These are phyloP conservation scores for Paracoccidioides brasiliensis DNA, from an alignment of 2,329 filamentous ascomycete genomes.

Conservation along the genomic window DNA sequence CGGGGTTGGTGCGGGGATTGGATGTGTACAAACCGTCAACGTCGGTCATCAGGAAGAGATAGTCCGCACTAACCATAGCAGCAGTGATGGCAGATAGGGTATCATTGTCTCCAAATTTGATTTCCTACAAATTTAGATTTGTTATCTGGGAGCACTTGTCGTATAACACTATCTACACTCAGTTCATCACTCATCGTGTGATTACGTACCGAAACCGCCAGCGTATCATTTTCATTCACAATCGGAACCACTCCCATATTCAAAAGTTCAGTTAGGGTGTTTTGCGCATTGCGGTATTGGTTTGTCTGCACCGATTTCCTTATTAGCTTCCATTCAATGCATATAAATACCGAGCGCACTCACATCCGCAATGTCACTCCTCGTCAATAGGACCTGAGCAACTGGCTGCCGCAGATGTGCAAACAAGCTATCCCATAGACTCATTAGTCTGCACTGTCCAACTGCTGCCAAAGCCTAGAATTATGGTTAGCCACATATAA, in stretches of 20 bases:
- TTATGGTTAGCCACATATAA: constrained; percentile 5
- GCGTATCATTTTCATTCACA: constrained; percentile 96
- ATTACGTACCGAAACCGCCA: constrained; percentile 59
- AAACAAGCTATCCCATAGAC: constrained; percentile 89
- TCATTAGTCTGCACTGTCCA: constrained; percentile 88
- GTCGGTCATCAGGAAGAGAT: constrained; percentile 97
- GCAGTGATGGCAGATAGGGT: constrained; percentile 93
- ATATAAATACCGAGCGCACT: constrained; percentile 17
- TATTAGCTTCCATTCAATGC: not conserved
- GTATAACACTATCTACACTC: not conserved
- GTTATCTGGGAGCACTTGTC: not conserved
- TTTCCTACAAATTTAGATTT: constrained; percentile 45
- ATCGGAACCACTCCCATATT: constrained; percentile 96
- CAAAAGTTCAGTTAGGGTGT: constrained; percentile 78
- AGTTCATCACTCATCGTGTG: not conserved
- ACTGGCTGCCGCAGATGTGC: constrained; percentile 77
- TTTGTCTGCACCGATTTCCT: constrained; percentile 48
- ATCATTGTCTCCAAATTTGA: constrained; percentile 99
- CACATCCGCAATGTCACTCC: constrained; percentile 92
- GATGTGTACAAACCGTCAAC: constrained; percentile 96
- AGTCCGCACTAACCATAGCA: constrained; percentile 92
- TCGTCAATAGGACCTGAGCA: constrained; percentile 84
- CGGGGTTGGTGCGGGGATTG: constrained; percentile 73
- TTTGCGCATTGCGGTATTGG: constrained; percentile 92
- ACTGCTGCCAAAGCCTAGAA: constrained; percentile 75